Evolutionary conservation across 1,284 basidiomycete species (phyloP).

Genomic region (Thecaphora frezii): DNA sequence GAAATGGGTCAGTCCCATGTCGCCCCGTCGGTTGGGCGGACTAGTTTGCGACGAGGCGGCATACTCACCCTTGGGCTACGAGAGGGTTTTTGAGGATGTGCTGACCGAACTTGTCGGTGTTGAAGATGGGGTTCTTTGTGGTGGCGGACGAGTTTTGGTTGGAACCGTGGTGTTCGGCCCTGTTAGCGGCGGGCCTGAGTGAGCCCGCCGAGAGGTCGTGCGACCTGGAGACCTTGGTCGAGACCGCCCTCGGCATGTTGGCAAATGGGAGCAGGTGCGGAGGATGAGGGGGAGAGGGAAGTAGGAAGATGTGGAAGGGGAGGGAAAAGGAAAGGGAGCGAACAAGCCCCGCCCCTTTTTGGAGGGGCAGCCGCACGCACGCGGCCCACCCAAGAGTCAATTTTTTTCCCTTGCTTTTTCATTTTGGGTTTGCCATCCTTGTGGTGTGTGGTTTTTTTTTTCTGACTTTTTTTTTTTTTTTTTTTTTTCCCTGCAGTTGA

Average conservation of each 20-base stretch:
- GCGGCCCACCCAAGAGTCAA: too few species aligned
- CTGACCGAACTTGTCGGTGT: constrained; percentile 90
- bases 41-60: too few species aligned
- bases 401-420: too few species aligned
- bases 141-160: constrained; percentile 47
- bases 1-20: too few species aligned
- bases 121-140: constrained; percentile 62
- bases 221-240: constrained; percentile 74
- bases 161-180: constrained; percentile 38
- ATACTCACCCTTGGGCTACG: constrained; percentile 69
- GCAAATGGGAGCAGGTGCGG: not conserved
- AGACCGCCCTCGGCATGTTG: constrained; percentile 85
- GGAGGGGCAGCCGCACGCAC: too few species aligned
- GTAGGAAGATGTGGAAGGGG: not conserved
- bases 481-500: too few species aligned
- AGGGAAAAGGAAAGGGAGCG: not conserved
- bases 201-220: constrained; percentile 75
- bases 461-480: too few species aligned
- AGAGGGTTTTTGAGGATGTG: constrained; percentile 95
- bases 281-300: not conserved
- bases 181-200: constrained; percentile 37
- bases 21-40: too few species aligned
- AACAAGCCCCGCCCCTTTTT: too few species aligned
- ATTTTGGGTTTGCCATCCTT: too few species aligned
- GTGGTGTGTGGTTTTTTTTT: too few species aligned